These are phyloP conservation scores for Blastomyces silverae DNA, from an alignment of 2,329 filamentous ascomycete genomes.

Conservation along the genomic window DNA sequence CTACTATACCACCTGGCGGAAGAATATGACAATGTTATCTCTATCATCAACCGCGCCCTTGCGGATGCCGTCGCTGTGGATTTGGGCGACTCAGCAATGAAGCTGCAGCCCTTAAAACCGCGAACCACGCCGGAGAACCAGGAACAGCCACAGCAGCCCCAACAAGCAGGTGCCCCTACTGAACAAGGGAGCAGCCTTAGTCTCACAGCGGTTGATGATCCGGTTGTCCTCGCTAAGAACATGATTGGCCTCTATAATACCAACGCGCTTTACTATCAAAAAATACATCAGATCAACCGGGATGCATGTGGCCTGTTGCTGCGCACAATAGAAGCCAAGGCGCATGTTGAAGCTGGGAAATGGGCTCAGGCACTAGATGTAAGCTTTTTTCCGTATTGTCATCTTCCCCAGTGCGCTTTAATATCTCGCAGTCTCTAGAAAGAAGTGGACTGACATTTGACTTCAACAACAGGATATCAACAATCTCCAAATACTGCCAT, in stretches of 20 bases:
- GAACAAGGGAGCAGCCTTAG: constrained; percentile 47
- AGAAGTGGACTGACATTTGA: constrained; percentile 24
- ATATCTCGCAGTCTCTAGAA: constrained; percentile 4
- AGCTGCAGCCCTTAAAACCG: constrained; percentile 72
- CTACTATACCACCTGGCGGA: constrained; percentile 89
- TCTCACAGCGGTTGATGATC: constrained; percentile 61
- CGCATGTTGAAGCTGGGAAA: constrained; percentile 50
- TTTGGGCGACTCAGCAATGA: constrained; percentile 71
- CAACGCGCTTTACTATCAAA: constrained; percentile 54
- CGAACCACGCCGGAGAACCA: constrained; percentile 38
- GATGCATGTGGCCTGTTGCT: constrained; percentile 55
- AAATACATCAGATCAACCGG: constrained; percentile 53
- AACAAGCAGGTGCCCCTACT: constrained; percentile 45
- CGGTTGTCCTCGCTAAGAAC: constrained; percentile 55
- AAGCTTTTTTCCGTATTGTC: constrained; percentile 35
- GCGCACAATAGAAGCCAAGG: constrained; percentile 55
- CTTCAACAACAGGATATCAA: constrained; percentile 57
- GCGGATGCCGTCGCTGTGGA: constrained; percentile 75
- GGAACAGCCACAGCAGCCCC: constrained; percentile 29
- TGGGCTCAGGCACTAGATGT: constrained; percentile 60
- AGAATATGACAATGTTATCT: constrained; percentile 90
- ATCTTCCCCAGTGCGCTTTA: not conserved
- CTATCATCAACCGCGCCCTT: constrained; percentile 80
- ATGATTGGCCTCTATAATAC: constrained; percentile 57
- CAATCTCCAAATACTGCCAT: constrained; percentile 68